Evolutionary conservation across 495 filamentous ascomycete species (phyloP).

Genomic region (Penicillium bovifimosum): DNA sequence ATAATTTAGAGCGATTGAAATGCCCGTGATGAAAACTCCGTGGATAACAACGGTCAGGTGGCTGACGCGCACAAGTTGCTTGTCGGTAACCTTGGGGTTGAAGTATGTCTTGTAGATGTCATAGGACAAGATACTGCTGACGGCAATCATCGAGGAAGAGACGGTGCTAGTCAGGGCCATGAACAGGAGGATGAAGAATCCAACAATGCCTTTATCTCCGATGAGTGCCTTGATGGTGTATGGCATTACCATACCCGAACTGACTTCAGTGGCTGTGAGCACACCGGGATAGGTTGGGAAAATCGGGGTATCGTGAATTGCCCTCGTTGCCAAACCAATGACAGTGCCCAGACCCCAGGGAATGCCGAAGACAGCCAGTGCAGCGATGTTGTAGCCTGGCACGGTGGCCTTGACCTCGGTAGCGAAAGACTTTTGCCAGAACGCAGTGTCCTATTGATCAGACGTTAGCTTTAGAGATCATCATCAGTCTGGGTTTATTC

Average conservation of each 20-base stretch:
- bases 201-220: conserved; percentile 41
- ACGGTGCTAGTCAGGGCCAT: conserved; percentile 50
- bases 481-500: too few relatives aligned
- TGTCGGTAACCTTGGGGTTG: conserved; percentile 38
- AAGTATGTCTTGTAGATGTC: conserved; percentile 51
- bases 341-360: conserved; percentile 48
- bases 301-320: conserved; percentile 40
- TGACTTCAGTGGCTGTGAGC: conserved; percentile 39
- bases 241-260: conserved; percentile 43
- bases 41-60: conserved; percentile 35
- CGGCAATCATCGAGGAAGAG: conserved; percentile 43
- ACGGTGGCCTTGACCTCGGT: conserved; percentile 38
- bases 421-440: conserved; percentile 50
- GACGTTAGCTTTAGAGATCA: not conserved
- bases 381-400: conserved; percentile 42
- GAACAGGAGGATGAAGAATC: conserved; percentile 50
- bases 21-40: conserved; percentile 34
- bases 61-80: conserved; percentile 30
- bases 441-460: conserved; percentile 39
- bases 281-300: conserved; percentile 49
- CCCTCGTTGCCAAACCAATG: conserved; percentile 43
- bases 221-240: conserved; percentile 45
- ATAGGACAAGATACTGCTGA: conserved; percentile 42
- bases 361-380: conserved; percentile 42
- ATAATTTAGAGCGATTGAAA: conserved; percentile 36